Conservation (phyloP, 1,284 basidiomycete genomes). For the Farysia itapuensis region DNA sequence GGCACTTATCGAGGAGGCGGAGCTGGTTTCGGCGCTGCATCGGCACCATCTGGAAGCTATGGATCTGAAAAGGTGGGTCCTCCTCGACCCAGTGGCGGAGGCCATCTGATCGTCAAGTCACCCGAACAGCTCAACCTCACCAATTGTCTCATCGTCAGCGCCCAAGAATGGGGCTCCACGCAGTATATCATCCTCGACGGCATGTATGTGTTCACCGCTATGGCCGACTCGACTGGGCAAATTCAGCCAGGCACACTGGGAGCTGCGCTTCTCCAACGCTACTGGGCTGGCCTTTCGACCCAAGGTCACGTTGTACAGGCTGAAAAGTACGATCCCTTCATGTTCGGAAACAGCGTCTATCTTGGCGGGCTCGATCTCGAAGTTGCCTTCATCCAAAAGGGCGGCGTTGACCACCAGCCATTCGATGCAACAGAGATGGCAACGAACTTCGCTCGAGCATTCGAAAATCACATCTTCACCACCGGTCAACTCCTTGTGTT, state of each 20-base stretch:
- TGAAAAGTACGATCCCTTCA: slow-evolving; percentile 50
- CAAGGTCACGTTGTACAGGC: slow-evolving; percentile 49
- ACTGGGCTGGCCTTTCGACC: slow-evolving; percentile 55
- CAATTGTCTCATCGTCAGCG: slow-evolving; percentile 54
- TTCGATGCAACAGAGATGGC: slow-evolving; percentile 80
- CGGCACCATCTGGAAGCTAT: slow-evolving; percentile 19
- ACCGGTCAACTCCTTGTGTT: slow-evolving; percentile 77
- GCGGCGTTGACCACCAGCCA: slow-evolving; percentile 31
- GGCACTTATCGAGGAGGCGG: slow-evolving; percentile 3
- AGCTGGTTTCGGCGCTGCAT: slow-evolving; percentile 21
- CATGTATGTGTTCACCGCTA: slow-evolving; percentile 51
- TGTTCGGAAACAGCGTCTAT: slow-evolving; percentile 47
- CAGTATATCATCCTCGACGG: slow-evolving; percentile 55
- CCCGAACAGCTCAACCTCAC: slow-evolving; percentile 44
- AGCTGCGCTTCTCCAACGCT: slow-evolving; percentile 46
- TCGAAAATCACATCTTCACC: slow-evolving; percentile 67
- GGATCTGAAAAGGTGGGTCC: slow-evolving; percentile 18
- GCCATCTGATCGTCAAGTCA: slow-evolving; percentile 41
- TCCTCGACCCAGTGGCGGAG: slow-evolving; percentile 3
- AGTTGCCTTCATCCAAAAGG: slow-evolving; percentile 45
- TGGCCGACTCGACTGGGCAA: slow-evolving; percentile 39
- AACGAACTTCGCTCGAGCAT: slow-evolving; percentile 72
- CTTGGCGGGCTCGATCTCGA: slow-evolving; percentile 54
- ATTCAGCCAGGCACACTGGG: slow-evolving; percentile 50
- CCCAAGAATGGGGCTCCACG: slow-evolving; percentile 53